phyloP scores from a whole-genome alignment of 2,329 filamentous ascomycete genomes.

The Pseudocercospora fijiensis region DNA sequence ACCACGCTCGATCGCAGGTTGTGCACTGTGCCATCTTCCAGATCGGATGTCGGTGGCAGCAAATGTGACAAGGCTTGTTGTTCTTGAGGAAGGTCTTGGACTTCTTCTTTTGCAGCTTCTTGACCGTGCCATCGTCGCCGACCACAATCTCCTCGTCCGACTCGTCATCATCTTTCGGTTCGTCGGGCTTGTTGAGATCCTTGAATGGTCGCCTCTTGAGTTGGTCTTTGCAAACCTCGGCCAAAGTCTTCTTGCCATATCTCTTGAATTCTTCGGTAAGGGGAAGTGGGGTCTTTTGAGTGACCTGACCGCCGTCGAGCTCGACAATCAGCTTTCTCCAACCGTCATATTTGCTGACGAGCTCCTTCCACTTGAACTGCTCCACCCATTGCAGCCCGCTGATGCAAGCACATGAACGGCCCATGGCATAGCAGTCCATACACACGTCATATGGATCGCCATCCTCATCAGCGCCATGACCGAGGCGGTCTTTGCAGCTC shows the following conservation, averaged over 20 bases:
- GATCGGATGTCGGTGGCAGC: conserved; percentile 71
- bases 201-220: conserved; percentile 76
- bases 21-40: conserved; percentile 86
- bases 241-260: conserved; percentile 73
- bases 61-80: conserved; percentile 72
- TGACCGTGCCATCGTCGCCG: conserved; percentile 62
- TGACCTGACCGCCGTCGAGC: conserved; percentile 63
- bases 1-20: conserved; percentile 74
- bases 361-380: conserved; percentile 81
- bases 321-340: conserved; percentile 79
- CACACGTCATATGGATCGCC: conserved; percentile 92
- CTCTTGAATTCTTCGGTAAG: conserved; percentile 68
- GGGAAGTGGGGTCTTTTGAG: conserved; percentile 65
- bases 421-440: conserved; percentile 99
- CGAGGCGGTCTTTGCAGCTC: conserved; percentile 68
- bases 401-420: conserved; percentile 84
- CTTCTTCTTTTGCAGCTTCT: conserved; percentile 63
- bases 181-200: conserved; percentile 67
- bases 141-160: conserved; percentile 57
- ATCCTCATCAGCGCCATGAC: conserved; percentile 59
- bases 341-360: conserved; percentile 73
- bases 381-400: conserved; percentile 88
- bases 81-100: conserved; percentile 52
- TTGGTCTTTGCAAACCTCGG: conserved; percentile 92
- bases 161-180: conserved; percentile 45